phyloP scores from a whole-genome alignment of 2,329 filamentous ascomycete genomes.

The Botrytis tulipae region DNA sequence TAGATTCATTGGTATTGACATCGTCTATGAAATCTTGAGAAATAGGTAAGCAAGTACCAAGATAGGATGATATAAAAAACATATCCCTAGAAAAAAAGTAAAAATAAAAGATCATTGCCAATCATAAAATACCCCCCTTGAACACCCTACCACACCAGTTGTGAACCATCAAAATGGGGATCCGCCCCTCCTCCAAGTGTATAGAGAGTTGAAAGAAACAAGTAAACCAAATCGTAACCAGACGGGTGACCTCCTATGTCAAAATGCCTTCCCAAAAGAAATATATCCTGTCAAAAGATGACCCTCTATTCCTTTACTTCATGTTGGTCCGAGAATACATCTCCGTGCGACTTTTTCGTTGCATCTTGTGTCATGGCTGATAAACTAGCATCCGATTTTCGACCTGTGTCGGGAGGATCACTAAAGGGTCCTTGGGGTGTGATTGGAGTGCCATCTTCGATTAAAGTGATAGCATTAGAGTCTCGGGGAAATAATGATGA shows the following conservation, averaged over 20 bases:
- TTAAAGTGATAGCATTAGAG: conserved; percentile 49
- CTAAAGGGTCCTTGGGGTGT: conserved; percentile 59
- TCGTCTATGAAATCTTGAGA: neutral
- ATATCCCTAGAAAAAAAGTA: neutral
- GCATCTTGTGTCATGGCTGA: conserved; percentile 57
- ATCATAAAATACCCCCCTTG: conserved; percentile 3
- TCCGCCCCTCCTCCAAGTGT: neutral
- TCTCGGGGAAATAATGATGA: conserved; percentile 37
- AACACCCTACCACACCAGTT: neutral
- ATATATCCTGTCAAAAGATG: neutral
- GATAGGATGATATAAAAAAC: neutral
- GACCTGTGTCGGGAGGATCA: conserved; percentile 47
- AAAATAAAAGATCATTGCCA: conserved; percentile 9
- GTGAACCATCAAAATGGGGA: conserved; percentile 12
- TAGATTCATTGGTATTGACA: neutral
- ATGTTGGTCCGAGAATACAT: conserved; percentile 61
- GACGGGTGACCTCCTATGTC: conserved; percentile 3
- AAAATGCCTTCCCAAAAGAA: neutral
- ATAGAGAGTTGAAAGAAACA: neutral
- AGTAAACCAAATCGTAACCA: conserved; percentile 17
- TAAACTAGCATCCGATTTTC: conserved; percentile 48
- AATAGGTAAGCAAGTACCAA: neutral
- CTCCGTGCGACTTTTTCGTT: conserved; percentile 38
- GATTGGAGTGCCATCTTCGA: conserved; percentile 51
- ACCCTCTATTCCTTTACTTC: conserved; percentile 48